Evolutionary conservation across 2,329 filamentous ascomycete genomes (phyloP), one percentile per base, ranked within the genome.

Genomic region (Botryosphaeria agaves): DNA sequence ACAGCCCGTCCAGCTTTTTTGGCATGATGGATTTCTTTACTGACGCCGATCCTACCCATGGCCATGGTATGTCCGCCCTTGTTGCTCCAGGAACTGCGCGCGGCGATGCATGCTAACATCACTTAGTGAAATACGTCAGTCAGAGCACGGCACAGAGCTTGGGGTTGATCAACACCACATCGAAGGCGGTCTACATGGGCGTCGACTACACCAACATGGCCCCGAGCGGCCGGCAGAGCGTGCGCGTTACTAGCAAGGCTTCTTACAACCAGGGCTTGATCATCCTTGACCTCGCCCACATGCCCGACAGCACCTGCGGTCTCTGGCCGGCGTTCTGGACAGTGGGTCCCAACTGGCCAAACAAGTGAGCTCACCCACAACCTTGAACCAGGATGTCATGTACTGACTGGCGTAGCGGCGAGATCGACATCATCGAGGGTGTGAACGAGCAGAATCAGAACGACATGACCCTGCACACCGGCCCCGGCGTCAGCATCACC

Each of bases 381-480:
- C 8, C 25, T 14, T 27, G 3, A 4, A 27, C 8, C 15, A 3
- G 8, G 9, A 27, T 27, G 14, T 36, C 33, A 23, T 35, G 37
- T 33, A 35, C 35, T 33, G 17, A 33, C 18, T 30, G 34, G 14
- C 30, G 5, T 18, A 32, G 18, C 5, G 79, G 79, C 28, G 80
- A 85, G 54, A 79, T 87, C 42, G 80, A 87, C 49, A 77, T 85
- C 43, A 70, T 85, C 41, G 80, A 85, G 56, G 78, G 77, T 21
- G 75, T 83, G 41, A 80, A 82, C 55, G 55, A 60, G 14, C 64
- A 72, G 36, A 47, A 55, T 3, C 53, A 60, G 34, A 69, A 78
- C 49, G 52, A 62, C 27, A 33, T 33, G 31, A 29, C 31, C 9
- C 26, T 33, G 7, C 31, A 33, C 26, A 29, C 26, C 18, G 20